Base-by-base conservation (phyloP, 768 basidiomycete species). In the Tricholoma saponaceum region DNA sequence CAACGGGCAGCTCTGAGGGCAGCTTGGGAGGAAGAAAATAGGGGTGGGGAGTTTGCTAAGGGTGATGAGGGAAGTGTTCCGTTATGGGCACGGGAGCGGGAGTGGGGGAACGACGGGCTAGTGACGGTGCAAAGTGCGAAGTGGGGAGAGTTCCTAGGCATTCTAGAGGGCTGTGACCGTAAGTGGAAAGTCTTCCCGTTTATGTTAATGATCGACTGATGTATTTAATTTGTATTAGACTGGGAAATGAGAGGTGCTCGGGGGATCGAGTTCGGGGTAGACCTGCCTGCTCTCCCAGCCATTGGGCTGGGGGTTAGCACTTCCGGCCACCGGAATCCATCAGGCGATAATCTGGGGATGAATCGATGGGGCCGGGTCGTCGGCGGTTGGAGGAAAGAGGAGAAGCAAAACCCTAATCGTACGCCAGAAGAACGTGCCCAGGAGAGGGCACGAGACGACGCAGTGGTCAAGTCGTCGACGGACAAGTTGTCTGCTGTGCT, bases 111-210 rank as follows among this genome's bases (percentile, higher is more conserved):
- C 68, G 95, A 98, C 65, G 94, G 93, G 0, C 78, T 98, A 33
- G 95, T 98, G 14, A 89, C 89, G 14, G 79, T 99, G n/a, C 85
- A 90, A 62, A 91, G 89, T 64, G 93, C 97, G 5, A 85, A 86
- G 62, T 98, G 96, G 95, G 97, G 97, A 16, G 92, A 97, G 67
- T 98, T 95, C 69, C 74, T 99, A 30, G 97, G 97, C 3, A 83
- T 84, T 16, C 77, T 98, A 66, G 90, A 96, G 61, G 89, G 87
- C 1, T 89, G 87, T 64, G 95, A 99, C 76, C 97, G 79, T 82
- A 60, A 63, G 79, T 70, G 23, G 43, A 39, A 41, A 51, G 28
- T 16, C 26, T 14, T 13, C 7, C 5, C 0, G 49, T 53, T 9
- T 52, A 32, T 51, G 4, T 30, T 20, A 43, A 51, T 4, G 41